Conservation (phyloP, 73 alveolate species). For the Diophrys sp. region DNA sequence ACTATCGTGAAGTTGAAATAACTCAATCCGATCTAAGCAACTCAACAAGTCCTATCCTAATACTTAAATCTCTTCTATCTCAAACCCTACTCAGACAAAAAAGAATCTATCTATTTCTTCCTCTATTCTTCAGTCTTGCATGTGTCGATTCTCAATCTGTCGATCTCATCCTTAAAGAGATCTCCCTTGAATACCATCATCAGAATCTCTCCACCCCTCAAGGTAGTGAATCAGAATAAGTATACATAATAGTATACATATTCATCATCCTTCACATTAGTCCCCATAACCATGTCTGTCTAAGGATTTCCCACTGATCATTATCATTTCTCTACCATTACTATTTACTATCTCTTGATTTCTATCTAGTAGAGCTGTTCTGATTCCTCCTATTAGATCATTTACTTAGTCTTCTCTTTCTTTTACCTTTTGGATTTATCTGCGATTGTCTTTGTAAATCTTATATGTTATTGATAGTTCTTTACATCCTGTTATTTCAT, state of each 20-base stretch:
- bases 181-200: slow-evolving; percentile 14
- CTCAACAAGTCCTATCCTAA: background rate
- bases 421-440: no score
- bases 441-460: no score
- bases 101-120: slow-evolving; percentile 16
- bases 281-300: slow-evolving; percentile 21
- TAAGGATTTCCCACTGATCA: no score
- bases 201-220: background rate
- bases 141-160: slow-evolving; percentile 48
- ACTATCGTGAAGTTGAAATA: slow-evolving; percentile 17
- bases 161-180: slow-evolving; percentile 16
- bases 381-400: no score
- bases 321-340: no score
- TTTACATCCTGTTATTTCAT: no score
- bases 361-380: no score
- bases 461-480: no score
- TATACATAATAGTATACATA: slow-evolving; percentile 32
- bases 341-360: no score
- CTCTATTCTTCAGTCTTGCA: slow-evolving; percentile 35
- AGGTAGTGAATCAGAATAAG: slow-evolving; percentile 13
- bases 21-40: slow-evolving; percentile 32
- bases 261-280: slow-evolving; percentile 35
- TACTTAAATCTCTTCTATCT: slow-evolving; percentile 8
- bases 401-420: no score
- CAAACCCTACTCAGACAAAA: slow-evolving; percentile 5